phyloP scores from a whole-genome alignment of 228 moss, liverwort and hornwort species.

The Sphagnum fallax region DNA sequence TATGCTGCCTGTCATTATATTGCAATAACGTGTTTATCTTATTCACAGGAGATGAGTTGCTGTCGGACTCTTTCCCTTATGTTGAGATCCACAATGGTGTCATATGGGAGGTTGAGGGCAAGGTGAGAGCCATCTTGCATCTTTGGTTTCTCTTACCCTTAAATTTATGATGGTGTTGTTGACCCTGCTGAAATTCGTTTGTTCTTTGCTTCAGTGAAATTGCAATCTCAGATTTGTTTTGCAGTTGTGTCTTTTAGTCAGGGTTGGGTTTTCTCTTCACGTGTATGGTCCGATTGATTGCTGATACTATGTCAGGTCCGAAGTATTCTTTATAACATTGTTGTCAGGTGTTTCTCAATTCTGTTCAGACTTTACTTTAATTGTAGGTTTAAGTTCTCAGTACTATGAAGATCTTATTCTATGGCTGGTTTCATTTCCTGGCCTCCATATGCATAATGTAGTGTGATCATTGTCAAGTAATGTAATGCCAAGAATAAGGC shows the following conservation, averaged over 20 bases:
- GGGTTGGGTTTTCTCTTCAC: background rate
- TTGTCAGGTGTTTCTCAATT: no score
- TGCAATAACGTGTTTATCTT: background rate
- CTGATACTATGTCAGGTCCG: background rate
- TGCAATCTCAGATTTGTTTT: background rate
- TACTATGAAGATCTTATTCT: background rate
- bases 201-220: background rate
- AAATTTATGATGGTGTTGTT: background rate
- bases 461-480: background rate
- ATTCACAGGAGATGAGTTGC: slow-evolving; percentile 83
- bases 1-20: background rate
- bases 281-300: background rate
- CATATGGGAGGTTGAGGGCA: slow-evolving; percentile 96
- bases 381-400: background rate
- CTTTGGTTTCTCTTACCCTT: background rate
- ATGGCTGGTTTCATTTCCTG: background rate
- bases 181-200: background rate
- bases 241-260: background rate
- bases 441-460: background rate
- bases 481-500: background rate
- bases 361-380: no score
- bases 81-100: slow-evolving; percentile 66
- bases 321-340: no score
- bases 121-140: slow-evolving; percentile 21
- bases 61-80: slow-evolving; percentile 86